Evolutionary conservation across 306 rosid genomes (phyloP).

Genomic region (Prunus salicina): DNA sequence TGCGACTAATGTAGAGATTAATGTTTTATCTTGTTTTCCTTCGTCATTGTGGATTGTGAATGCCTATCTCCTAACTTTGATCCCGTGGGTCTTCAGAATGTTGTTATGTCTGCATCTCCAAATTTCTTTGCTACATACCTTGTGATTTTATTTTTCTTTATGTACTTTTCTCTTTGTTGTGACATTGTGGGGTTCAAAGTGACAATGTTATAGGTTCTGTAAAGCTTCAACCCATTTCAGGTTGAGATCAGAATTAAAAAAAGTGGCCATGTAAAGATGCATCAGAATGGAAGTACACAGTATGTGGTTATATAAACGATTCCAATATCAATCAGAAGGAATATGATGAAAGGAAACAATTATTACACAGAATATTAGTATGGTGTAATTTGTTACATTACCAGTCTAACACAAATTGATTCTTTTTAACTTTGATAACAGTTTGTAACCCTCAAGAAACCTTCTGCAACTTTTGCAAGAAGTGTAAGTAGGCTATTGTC

Average conservation of each 20-base stretch:
- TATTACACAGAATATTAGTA: not conserved
- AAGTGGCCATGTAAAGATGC: not conserved
- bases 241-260: too few species aligned
- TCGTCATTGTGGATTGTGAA: not conserved
- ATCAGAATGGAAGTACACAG: not conserved
- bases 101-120: not conserved
- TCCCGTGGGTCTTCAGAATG: not conserved
- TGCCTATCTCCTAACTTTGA: not conserved
- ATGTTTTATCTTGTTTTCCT: not conserved
- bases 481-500: conserved; percentile 17
- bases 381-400: conserved; percentile 19
- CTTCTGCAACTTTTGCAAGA: conserved; percentile 44
- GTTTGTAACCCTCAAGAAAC: conserved; percentile 26
- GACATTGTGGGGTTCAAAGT: not conserved
- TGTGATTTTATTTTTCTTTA: not conserved
- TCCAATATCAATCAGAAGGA: not conserved
- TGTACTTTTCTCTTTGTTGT: not conserved
- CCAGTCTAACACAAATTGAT: conserved; percentile 5
- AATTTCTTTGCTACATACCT: not conserved
- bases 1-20: not conserved
- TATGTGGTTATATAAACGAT: not conserved
- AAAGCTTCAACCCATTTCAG: too few species aligned
- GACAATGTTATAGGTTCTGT: too few species aligned
- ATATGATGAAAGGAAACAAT: not conserved
- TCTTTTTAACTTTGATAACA: conserved; percentile 2